Evolutionary conservation across 1,139 yeast genomes (phyloP), one percentile per base, ranked within the genome.

Genomic region (Protomyces gravidus): DNA sequence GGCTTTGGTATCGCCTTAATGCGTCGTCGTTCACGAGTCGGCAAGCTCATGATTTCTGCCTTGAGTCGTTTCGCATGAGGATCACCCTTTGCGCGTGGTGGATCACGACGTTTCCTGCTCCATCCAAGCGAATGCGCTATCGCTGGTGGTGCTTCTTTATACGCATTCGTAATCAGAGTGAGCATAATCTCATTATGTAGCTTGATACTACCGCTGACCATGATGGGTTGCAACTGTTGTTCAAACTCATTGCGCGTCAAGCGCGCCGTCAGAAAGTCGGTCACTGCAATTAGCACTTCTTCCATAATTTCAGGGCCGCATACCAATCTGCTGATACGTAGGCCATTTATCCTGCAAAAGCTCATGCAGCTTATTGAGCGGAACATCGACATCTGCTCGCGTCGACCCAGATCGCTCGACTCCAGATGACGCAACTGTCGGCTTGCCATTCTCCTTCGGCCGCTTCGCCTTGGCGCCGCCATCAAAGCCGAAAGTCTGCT

Each of bases 41-140:
- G 89, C 65, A 92, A 76, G 2, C 94, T 86, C 84, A 92, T 81
- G 51, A 92, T 87, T 71, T 89, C 94, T 68, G 82, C 86, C 67
- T 89, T 89, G 68, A 89, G 78, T 65, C 84, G 81, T 68, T 89
- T 95, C 71, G 87, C 84, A 70, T 88, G 95, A 15, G 70, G 67
- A 57, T 72, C 75, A 7, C 71, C 76, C 60, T 68, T 67, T 58
- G 66, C 69, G 56, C 65, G 65, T 26, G 55, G 59, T 58, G 59
- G 66, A 33, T 67, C 68, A 56, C 68, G 65, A 26, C 67, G 63
- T 74, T 64, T 80, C 71, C 69, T 79, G 71, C 82, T 82, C 83
- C 76, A 83, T 68, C 70, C 76, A 27, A 72, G 66, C 73, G 48
- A 80, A 23, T 57, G 45, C 17, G 50, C 57, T 79, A 64, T 82